A percentile compares a stretch with the other conserved stretches of the same genome.
Conservation (phyloP, 164 flowering plant species). For the Brasenia schreberi region DNA sequence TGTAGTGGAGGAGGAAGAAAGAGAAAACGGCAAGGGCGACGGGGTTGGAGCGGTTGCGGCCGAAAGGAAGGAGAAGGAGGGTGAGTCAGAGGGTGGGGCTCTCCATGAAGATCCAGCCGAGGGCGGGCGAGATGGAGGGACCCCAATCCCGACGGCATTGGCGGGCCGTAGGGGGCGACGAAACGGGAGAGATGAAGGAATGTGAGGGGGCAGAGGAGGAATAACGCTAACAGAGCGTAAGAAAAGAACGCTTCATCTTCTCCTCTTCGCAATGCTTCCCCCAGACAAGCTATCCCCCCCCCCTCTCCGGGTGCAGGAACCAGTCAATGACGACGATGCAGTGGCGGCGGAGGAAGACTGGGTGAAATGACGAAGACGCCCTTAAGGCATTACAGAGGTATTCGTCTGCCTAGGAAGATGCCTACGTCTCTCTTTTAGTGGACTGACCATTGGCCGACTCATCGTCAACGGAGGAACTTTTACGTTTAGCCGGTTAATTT, state of each 20-base stretch:
- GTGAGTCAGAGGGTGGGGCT: conserved; percentile 71
- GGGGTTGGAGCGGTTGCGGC: conserved; percentile 33
- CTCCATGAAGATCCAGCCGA: conserved; percentile 89
- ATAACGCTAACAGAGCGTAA: conserved; percentile 22
- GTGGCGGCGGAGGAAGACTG: too few relatives aligned
- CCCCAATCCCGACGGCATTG: conserved; percentile 79
- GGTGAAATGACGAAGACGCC: too few relatives aligned
- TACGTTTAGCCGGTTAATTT: too few relatives aligned
- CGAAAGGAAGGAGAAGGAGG: conserved; percentile 51
- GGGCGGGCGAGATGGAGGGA: conserved; percentile 42
- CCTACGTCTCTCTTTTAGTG: too few relatives aligned
- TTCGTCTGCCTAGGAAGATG: too few relatives aligned
- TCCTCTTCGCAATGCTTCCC: neutral
- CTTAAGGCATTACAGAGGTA: too few relatives aligned
- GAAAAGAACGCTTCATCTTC: conserved; percentile 13
- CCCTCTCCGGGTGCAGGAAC: neutral
- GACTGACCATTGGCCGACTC: too few relatives aligned
- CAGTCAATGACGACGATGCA: too few relatives aligned
- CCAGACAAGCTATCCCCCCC: neutral
- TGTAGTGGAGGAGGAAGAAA: conserved; percentile 65
- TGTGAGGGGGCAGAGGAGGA: conserved; percentile 39
- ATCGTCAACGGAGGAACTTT: too few relatives aligned
- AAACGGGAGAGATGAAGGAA: conserved; percentile 40
- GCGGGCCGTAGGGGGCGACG: conserved; percentile 80
- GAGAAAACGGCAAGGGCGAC: conserved; percentile 39